Evolutionary conservation across 345 rosid genomes (phyloP).

Genomic region (Geranium rotundifolium): DNA sequence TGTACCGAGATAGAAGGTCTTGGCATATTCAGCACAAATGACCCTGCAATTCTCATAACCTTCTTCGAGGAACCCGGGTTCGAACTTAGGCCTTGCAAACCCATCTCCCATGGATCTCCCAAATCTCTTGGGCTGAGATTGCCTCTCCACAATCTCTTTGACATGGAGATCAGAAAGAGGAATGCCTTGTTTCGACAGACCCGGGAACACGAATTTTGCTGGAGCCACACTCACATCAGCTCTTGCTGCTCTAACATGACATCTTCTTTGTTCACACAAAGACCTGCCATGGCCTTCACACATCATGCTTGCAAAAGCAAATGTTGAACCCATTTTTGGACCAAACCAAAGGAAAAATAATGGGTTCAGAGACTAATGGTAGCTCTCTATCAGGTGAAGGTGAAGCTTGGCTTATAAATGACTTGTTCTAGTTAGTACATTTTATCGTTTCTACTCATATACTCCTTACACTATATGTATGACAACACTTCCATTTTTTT

Average conservation of each 20-base stretch:
- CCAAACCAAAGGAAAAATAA: no score
- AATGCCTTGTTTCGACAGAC: slow-evolving; percentile 18
- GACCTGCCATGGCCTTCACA: slow-evolving; percentile 11
- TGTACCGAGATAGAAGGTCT: slow-evolving; percentile 52
- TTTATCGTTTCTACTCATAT: no score
- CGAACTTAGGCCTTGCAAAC: slow-evolving; percentile 21
- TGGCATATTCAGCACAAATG: slow-evolving; percentile 50
- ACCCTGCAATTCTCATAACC: slow-evolving; percentile 34
- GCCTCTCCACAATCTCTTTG: slow-evolving; percentile 28
- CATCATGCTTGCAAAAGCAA: slow-evolving; percentile 13
- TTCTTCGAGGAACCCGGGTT: slow-evolving; percentile 37
- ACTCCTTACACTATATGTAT: no score
- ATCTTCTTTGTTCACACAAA: not conserved
- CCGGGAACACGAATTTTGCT: slow-evolving; percentile 9
- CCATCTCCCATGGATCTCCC: slow-evolving; percentile 2
- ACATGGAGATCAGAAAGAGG: slow-evolving; percentile 25
- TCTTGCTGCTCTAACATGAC: slow-evolving; percentile 7
- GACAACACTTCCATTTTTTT: no score
- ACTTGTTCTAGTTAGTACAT: no score
- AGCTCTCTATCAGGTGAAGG: no score
- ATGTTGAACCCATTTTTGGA: slow-evolving; percentile 16
- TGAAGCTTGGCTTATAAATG: no score
- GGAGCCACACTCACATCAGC: slow-evolving; percentile 26
- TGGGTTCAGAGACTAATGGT: no score
- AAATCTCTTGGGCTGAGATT: slow-evolving; percentile 13